Base-by-base conservation (phyloP, 257 asterid species). In the Handroanthus guayacan region DNA sequence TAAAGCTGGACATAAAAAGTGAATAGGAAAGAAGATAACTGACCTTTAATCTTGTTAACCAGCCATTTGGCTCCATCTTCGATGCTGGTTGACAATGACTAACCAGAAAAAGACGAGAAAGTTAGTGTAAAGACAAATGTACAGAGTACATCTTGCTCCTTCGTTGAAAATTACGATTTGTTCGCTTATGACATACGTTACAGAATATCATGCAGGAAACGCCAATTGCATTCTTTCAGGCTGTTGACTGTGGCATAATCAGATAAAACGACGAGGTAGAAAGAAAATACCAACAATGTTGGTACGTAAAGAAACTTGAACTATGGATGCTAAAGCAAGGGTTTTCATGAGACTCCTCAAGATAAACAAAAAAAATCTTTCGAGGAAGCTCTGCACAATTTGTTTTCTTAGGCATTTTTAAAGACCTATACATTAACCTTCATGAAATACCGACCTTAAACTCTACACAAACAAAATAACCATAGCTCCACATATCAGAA, bases 51-150 rank as follows among this genome's bases (percentile, higher is more conserved):
- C 78, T 76, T 89, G 90, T 89, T 87, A 38, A 89, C 91, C 72
- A 89, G 61, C 94, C 94, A 87, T 81, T 82, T 87, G 25, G 94
- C 84, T 62, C 94, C 94, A 31, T 89, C 94, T 76, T 85, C 91
- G 9, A 89, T 82, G 76, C 84, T 85, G 18, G 78, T 74, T 54
- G 91, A 80, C 81, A 89, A 65, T 7, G 90, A 74, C 94, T 89
- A 51, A 31, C 25, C 69, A 71, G 37, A 52, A 43, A 63, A 7
- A 52, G 39, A 71, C 20, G 9, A 38, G 38, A 34, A 39, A 69
- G 67, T 73, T 31, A 66, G 67, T 70, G 39, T 16, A 68, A 16
- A 25, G 9, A 11, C 54, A 71, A 50, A 17, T 14, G 3, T 12
- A 14, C 71, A 47, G 34, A 12, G 39, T 52, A 63, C 62, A 63